Evolutionary conservation across 192 early-diverging fungal species (phyloP).

Genomic region (Polychytrium aggregatum): DNA sequence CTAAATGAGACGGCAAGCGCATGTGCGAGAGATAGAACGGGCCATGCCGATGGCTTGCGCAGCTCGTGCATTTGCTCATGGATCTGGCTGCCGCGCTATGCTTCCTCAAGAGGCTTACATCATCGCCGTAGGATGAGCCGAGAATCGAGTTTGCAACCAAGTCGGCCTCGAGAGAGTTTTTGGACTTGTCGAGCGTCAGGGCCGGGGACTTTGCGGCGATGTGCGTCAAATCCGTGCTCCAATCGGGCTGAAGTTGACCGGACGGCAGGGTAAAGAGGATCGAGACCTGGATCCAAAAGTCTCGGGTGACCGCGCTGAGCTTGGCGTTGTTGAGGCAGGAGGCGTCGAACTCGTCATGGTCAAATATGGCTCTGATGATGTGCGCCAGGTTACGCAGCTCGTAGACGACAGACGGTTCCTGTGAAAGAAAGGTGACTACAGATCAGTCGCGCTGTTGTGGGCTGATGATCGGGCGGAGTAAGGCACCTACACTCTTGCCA

Average conservation of each 20-base stretch:
- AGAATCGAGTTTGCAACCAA: constrained; percentile 79
- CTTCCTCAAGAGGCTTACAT: too few relatives aligned
- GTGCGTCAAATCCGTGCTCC: too few relatives aligned
- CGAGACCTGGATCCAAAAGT: constrained; percentile 85
- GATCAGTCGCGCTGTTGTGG: not conserved
- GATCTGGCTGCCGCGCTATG: too few relatives aligned
- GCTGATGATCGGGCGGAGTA: too few relatives aligned
- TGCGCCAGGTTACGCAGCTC: constrained; percentile 22
- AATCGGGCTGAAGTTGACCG: too few relatives aligned
- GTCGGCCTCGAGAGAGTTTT: constrained; percentile 76
- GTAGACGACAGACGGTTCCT: not conserved
- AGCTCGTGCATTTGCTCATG: too few relatives aligned
- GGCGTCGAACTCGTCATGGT: constrained; percentile 10
- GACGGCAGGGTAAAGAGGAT: too few relatives aligned
- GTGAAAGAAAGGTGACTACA: not conserved
- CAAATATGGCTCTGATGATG: constrained; percentile 25
- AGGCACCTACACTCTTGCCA: too few relatives aligned
- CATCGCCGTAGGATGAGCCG: too few relatives aligned
- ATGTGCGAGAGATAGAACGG: too few relatives aligned
- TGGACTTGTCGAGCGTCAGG: constrained; percentile 56
- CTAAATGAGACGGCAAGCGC: too few relatives aligned
- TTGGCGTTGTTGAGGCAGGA: constrained; percentile 33
- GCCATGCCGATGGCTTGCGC: too few relatives aligned
- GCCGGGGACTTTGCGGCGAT: constrained; percentile 82
- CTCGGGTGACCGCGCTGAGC: constrained; percentile 62